Conservation (phyloP, 495 filamentous ascomycete species). For the Penicillium goetzii region DNA sequence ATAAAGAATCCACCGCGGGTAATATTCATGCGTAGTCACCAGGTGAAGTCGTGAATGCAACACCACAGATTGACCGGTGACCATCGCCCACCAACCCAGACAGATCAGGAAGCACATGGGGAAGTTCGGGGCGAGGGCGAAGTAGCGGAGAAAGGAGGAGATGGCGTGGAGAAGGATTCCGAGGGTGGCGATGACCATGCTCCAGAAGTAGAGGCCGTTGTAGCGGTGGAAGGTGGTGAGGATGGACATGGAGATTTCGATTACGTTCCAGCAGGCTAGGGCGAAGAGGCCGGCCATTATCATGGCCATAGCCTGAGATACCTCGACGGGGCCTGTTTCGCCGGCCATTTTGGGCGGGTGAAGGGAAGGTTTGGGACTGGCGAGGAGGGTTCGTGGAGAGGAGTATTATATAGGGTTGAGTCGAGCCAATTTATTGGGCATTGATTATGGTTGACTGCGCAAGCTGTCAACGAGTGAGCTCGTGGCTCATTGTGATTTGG, state of each 20-base stretch:
- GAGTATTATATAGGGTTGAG: neutral
- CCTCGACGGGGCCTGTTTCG: conserved; percentile 20
- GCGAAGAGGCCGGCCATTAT: conserved; percentile 38
- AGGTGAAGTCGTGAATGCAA: conserved; percentile 49
- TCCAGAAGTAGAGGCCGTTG: conserved; percentile 51
- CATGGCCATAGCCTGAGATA: conserved; percentile 28
- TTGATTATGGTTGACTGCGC: neutral
- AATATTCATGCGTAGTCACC: conserved; percentile 27
- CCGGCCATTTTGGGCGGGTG: conserved; percentile 22
- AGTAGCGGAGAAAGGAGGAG: conserved; percentile 35
- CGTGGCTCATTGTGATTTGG: neutral
- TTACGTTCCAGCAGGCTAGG: conserved; percentile 40
- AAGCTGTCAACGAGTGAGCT: neutral
- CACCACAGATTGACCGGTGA: conserved; percentile 41
- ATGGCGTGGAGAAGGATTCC: conserved; percentile 35
- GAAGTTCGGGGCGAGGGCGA: conserved; percentile 32
- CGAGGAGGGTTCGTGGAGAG: neutral
- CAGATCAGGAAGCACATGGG: conserved; percentile 32
- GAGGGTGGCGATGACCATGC: conserved; percentile 35
- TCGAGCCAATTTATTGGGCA: neutral
- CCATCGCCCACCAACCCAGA: conserved; percentile 39
- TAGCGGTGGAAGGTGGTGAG: conserved; percentile 45
- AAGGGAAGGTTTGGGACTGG: neutral
- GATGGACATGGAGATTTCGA: conserved; percentile 45
- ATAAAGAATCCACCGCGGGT: conserved; percentile 31